Base-by-base conservation (phyloP, 495 filamentous ascomycete species). In the Hamigera avellanea region DNA sequence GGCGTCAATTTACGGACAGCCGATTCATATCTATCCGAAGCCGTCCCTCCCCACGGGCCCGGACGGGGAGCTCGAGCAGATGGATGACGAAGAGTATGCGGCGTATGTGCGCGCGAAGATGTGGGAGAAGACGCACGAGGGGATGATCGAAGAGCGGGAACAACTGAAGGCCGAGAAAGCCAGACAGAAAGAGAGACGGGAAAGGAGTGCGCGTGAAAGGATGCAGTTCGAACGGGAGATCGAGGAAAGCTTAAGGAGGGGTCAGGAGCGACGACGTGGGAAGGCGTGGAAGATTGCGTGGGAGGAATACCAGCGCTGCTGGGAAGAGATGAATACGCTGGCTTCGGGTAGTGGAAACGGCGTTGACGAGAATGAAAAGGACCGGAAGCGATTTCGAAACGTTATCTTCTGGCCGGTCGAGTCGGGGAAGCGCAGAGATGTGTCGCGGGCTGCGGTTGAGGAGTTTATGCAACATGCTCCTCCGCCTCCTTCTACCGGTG, bases 1-100 rank as follows among this genome's bases (percentile, higher is more conserved):
- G 91, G 81, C 94, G 53, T 72, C 75, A 23, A 86, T 96, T 33
- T 98, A 95, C 58, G 87, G 88, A 10, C 87, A 96, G 50, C 89
- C 89, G 1, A 83, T 96, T 35, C 80, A 84, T 46, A 70, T 53
- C 3, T 86, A 81, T 43, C 50, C 72, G 1, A 43, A 56, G 0
- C 64, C 66, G 0, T 48, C 54, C 2, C 40, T 53, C 1, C 49
- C 55, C 2, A 57, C 50, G 30, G 61, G 60, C 0, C 57, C 54
- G 3, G 40, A 63, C 7, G 83, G 74, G 13, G 67, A 83, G 42
- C 69, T 95, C 13, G 87, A 95, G 56, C 69, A 62, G 35, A 95
- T 95, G 89, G 70, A 64, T 7, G 91, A 96, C 40, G 86, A 94
- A 12, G 85, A 95, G 50, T 98, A 96, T 49, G 78, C 82, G 1